Evolutionary conservation across 2,329 filamentous ascomycete genomes (phyloP), one percentile per base, ranked within the genome.

Genomic region (Didymella pomorum): DNA sequence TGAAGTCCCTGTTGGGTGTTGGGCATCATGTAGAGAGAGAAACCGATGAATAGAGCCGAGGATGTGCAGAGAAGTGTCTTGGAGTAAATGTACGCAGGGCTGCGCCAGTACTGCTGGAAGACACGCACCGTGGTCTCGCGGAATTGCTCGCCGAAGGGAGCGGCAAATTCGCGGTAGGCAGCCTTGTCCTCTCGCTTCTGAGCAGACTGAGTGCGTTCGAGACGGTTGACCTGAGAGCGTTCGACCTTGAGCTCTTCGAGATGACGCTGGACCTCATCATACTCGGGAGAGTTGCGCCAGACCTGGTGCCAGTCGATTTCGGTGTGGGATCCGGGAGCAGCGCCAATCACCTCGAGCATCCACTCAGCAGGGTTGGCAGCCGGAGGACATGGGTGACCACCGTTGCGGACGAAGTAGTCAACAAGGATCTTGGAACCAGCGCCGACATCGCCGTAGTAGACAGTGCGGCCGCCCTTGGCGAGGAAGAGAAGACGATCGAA

Each of bases 91-190:
- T 96, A 96, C 5, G 88, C 85, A 0, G 93, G 93, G 0, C 89
- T 93, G 60, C 93, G 90, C 92, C 93, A 96, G 83, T 95, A 96
- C 76, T 96, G 92, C 72, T 93, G 86, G 81, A 95, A 95, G 25
- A 95, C 89, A 70, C 93, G 91, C 64, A 84, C 75, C 18, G 86
- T 84, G 56, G 92, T 90, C 71, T 88, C 83, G 55, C 78, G 79
- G 41, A 94, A 79, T 76, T 97, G 93, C 8, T 81, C 71, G 39
- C 66, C 70, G 72, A 96, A 92, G 0, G 90, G 86, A 5, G 91
- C 90, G 3, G 93, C 93, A 61, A 96, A 96, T 75, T 96, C 91
- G 61, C 86, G 84, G 77, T 88, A 91, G 63, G 80, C 81, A 14
- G 84, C 81, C 23, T 86, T 82, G 55, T 86, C 81, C 51, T 74